Percentiles rank a stretch among this genome's conserved stretches.
These are phyloP conservation scores for Fagopyrum homotropicum DNA, from an alignment of 148 eudicot genomes.

Conservation along the genomic window DNA sequence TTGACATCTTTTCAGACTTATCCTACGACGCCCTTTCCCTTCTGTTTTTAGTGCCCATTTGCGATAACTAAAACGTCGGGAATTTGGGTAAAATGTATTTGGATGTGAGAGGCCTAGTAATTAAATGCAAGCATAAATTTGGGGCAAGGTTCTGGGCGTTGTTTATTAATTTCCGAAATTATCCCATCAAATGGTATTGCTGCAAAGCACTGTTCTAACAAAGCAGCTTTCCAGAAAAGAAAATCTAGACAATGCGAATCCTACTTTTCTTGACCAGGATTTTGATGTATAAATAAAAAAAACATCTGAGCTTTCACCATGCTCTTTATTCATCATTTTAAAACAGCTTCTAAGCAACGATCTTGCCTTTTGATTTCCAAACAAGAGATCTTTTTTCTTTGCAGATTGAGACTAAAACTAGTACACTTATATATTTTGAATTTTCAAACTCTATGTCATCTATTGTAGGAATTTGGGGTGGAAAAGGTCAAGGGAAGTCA, in stretches of 20 bases:
- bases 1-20: background rate
- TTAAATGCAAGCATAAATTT: background rate
- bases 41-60: background rate
- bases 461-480: slow-evolving; percentile 86
- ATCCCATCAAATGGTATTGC: background rate
- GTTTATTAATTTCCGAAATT: background rate
- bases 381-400: too few relatives aligned
- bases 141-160: background rate
- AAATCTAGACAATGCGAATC: background rate
- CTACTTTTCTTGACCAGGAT: background rate
- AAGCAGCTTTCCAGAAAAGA: background rate
- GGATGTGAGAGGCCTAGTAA: background rate
- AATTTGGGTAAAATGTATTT: background rate
- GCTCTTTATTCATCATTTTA: background rate
- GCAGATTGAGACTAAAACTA: too few relatives aligned
- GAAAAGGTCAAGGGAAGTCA: slow-evolving; percentile 97
- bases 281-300: background rate
- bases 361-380: too few relatives aligned
- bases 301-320: background rate
- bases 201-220: too few relatives aligned
- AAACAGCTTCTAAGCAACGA: too few relatives aligned
- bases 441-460: background rate
- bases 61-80: background rate
- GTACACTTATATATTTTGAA: background rate
- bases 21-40: background rate